These are phyloP conservation scores for Boechera stricta DNA, from an alignment of 345 rosid genomes.

Conservation along the genomic window DNA sequence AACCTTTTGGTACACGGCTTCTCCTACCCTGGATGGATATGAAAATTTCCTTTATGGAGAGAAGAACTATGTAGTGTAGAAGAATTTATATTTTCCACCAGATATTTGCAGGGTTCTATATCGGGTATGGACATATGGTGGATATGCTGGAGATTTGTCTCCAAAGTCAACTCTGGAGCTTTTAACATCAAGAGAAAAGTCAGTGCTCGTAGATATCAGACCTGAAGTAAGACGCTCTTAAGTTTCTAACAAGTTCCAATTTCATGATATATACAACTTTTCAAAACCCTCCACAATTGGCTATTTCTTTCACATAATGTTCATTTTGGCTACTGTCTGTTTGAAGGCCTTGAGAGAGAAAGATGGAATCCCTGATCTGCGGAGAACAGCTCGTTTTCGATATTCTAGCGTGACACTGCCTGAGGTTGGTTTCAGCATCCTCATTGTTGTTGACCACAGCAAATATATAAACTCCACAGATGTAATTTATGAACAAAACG, in stretches of 20 bases:
- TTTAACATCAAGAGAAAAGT: constrained; percentile 67
- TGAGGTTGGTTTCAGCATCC: constrained; percentile 64
- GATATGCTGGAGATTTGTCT: constrained; percentile 92
- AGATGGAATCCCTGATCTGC: constrained; percentile 95
- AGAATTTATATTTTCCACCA: constrained; percentile 68
- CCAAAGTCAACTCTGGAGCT: constrained; percentile 74
- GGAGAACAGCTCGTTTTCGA: constrained; percentile 84
- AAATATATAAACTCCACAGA: not conserved
- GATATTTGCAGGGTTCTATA: constrained; percentile 88
- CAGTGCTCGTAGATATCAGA: constrained; percentile 85
- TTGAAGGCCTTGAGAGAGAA: constrained; percentile 75
- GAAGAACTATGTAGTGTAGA: constrained; percentile 39
- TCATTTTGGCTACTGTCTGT: constrained; percentile 8
- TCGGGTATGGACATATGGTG: constrained; percentile 75
- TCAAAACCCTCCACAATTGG: not conserved
- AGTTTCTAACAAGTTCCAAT: constrained; percentile 42
- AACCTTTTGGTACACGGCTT: constrained; percentile 78
- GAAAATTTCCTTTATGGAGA: constrained; percentile 10
- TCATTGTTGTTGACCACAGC: constrained; percentile 1
- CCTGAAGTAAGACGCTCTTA: constrained; percentile 82
- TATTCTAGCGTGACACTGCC: constrained; percentile 75
- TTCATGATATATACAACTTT: constrained; percentile 16
- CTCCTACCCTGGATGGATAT: constrained; percentile 40
- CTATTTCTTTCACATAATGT: not conserved
- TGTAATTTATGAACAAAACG: not conserved